These are phyloP conservation scores for Neoascochyta sp. DNA, from an alignment of 2,329 filamentous ascomycete genomes.

Conservation along the genomic window DNA sequence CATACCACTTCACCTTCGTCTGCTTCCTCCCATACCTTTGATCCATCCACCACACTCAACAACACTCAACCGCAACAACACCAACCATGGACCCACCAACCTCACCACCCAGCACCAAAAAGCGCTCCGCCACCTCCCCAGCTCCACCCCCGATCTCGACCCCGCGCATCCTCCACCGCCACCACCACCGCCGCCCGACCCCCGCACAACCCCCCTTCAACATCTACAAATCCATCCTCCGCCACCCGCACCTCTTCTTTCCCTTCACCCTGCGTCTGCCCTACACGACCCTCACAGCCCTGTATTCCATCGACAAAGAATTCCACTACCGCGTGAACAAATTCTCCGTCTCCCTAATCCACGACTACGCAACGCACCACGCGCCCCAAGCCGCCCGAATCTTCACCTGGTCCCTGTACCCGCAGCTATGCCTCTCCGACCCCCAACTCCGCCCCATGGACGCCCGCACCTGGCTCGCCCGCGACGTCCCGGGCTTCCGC, in stretches of 20 bases:
- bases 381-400: slow-evolving; percentile 55
- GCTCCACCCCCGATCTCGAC: no score
- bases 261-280: slow-evolving; percentile 28
- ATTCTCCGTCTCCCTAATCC: slow-evolving; percentile 55
- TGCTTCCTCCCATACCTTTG: no score
- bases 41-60: no score
- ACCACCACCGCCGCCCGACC: background rate
- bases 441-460: slow-evolving; percentile 51
- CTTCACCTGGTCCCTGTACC: slow-evolving; percentile 62
- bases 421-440: slow-evolving; percentile 56
- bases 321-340: slow-evolving; percentile 44
- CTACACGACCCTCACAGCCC: slow-evolving; percentile 18
- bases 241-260: slow-evolving; percentile 37
- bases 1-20: no score
- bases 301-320: slow-evolving; percentile 41
- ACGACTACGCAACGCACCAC: slow-evolving; percentile 52
- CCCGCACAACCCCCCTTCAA: slow-evolving; percentile 20
- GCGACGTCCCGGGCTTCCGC: slow-evolving; percentile 57
- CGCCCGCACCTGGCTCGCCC: slow-evolving; percentile 25
- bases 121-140: no score
- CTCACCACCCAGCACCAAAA: no score
- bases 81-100: no score
- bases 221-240: slow-evolving; percentile 34
- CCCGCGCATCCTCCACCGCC: slow-evolving; percentile 1
- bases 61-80: no score